Conservation (phyloP, 2,329 filamentous ascomycete species). For the Arthrobotrys sinensis region DNA sequence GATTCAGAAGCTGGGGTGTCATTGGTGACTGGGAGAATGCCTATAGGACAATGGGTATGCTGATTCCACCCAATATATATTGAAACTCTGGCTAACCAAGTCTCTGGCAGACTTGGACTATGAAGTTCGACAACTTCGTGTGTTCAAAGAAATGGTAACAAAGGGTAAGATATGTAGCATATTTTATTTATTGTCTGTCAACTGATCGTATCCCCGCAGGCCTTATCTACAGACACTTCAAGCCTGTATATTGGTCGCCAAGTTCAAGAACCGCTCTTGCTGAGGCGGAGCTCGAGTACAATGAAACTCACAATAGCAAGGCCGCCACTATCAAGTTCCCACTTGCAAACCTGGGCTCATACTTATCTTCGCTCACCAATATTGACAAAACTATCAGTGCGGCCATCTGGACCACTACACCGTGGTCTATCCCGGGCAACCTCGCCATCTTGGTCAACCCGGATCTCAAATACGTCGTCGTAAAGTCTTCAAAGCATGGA, state of each 20-base stretch:
- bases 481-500: constrained; percentile 73
- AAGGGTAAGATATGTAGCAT: constrained; percentile 66
- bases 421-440: constrained; percentile 96
- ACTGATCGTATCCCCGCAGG: constrained; percentile 67
- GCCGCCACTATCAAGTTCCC: constrained; percentile 87
- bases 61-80: background rate
- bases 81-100: constrained; percentile 3
- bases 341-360: constrained; percentile 71
- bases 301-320: constrained; percentile 79
- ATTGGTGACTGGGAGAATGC: constrained; percentile 85
- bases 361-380: constrained; percentile 63
- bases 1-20: constrained; percentile 80
- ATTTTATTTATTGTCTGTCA: background rate
- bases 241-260: constrained; percentile 89
- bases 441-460: constrained; percentile 86
- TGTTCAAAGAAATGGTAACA: constrained; percentile 82
- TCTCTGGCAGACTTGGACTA: constrained; percentile 74
- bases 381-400: constrained; percentile 75
- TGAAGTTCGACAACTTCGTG: constrained; percentile 80
- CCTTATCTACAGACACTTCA: constrained; percentile 82
- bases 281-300: constrained; percentile 88
- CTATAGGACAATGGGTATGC: constrained; percentile 79
- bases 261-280: constrained; percentile 84
- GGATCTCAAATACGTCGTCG: constrained; percentile 80
- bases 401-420: constrained; percentile 99